Conservation (phyloP, 2,329 filamentous ascomycete genomes). For the Drechslera avenae region DNA sequence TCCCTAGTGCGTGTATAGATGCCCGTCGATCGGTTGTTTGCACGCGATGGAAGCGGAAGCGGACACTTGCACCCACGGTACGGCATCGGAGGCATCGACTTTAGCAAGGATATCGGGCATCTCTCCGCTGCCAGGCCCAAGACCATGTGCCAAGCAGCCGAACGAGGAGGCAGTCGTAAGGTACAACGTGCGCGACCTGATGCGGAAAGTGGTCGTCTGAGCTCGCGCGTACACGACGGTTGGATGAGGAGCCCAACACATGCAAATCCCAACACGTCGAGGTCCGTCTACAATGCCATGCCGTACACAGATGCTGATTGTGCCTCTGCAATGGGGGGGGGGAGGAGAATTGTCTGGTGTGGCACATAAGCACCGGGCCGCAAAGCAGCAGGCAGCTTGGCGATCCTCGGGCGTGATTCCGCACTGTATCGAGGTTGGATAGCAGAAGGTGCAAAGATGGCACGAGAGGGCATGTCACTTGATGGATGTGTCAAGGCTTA, state of each 20-base stretch:
- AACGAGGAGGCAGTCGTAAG: too few relatives aligned
- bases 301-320: neutral
- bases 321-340: neutral
- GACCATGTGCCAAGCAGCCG: too few relatives aligned
- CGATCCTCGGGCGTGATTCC: constrained; percentile 5
- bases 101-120: too few relatives aligned
- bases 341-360: too few relatives aligned
- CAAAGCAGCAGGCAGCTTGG: constrained; percentile 19
- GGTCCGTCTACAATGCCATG: neutral
- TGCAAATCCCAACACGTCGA: neutral
- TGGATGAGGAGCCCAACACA: too few relatives aligned
- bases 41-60: too few relatives aligned
- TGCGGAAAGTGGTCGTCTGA: neutral
- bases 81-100: too few relatives aligned
- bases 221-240: neutral
- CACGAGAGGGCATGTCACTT: constrained; percentile 4
- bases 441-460: constrained; percentile 12
- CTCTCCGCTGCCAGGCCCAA: too few relatives aligned
- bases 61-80: too few relatives aligned
- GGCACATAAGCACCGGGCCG: neutral
- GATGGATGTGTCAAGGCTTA: neutral
- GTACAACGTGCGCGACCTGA: neutral
- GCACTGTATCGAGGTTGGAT: too few relatives aligned
- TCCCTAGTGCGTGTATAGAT: too few relatives aligned
- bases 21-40: too few relatives aligned